Evolutionary conservation across 495 filamentous ascomycete genomes (phyloP), one percentile per base, ranked within the genome.

Genomic region (Astrocystis sublimbata): DNA sequence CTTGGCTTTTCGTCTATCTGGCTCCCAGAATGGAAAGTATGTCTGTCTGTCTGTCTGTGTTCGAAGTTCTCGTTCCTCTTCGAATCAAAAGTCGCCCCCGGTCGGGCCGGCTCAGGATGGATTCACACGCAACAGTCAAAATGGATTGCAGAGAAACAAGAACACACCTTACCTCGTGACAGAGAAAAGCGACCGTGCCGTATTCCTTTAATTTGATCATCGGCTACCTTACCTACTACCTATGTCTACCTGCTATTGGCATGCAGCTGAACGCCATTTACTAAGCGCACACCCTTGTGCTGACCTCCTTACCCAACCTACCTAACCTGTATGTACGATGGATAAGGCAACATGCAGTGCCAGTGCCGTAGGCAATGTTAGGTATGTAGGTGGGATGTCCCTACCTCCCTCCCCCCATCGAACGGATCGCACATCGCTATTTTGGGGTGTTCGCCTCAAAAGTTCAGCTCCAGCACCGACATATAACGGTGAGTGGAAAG

Each of bases 331-430:
- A 2, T 58, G 33, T 41, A 33, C 24, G 15, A 28, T 10, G 13
- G 40, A 28, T 19, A 57, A 45, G 35, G 26, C 23, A 58, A 33
- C 40, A 24, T 58, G 54, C 54, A 45, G 57, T 50, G 57, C 57
- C 54, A 21, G 42, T 46, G 10, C 10, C 42, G 42, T 46, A 5
- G n/a, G n/a, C n/a, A n/a, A 43, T 43, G 15, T 4, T 10, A 17
- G 4, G 51, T 35, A 40, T 38, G 35, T 24, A 33, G 17, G 28
- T 33, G 55, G 50, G 17, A 38, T 33, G 55, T 47, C 41, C 30
- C 40, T 52, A 60, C 45, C n/a, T n/a, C n/a, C n/a, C n/a, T n/a
- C n/a, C n/a, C n/a, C n/a, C 57, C 57, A 60, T 60, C 30, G 7
- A 35, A 58, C 42, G 26, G 26, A 45, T 36, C 21, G 17, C n/a